phyloP scores from a whole-genome alignment of 2,329 filamentous ascomycete species.

The Neofusicoccum parvum region DNA sequence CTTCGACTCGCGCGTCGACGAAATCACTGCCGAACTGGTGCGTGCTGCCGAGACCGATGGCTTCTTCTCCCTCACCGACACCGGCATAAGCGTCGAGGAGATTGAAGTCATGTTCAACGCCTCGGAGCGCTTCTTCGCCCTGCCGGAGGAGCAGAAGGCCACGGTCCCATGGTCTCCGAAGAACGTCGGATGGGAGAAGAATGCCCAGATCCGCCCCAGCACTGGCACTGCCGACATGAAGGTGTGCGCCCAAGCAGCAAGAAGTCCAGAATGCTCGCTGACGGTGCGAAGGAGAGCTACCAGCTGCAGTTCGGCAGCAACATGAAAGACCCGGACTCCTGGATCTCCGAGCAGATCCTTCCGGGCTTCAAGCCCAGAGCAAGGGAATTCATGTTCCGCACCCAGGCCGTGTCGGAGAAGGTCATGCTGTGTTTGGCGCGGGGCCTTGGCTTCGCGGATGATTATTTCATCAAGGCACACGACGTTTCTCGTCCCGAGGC shows the following conservation, averaged over 20 bases:
- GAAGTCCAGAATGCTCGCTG: too few relatives aligned
- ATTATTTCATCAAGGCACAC: slow-evolving; percentile 60
- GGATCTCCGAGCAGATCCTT: slow-evolving; percentile 53
- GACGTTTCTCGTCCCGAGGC: slow-evolving; percentile 52
- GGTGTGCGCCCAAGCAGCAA: too few relatives aligned
- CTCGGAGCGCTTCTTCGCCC: slow-evolving; percentile 57
- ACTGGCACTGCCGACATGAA: slow-evolving; percentile 60
- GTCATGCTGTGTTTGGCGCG: slow-evolving; percentile 63
- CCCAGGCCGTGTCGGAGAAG: slow-evolving; percentile 56
- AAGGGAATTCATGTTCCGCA: slow-evolving; percentile 57
- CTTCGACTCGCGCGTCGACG: slow-evolving; percentile 55
- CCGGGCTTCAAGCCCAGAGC: slow-evolving; percentile 52
- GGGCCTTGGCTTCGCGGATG: slow-evolving; percentile 58
- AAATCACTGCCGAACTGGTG: slow-evolving; percentile 56
- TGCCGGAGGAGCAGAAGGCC: slow-evolving; percentile 55
- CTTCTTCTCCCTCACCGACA: slow-evolving; percentile 62
- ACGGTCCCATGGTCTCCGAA: slow-evolving; percentile 57
- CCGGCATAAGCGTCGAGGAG: slow-evolving; percentile 53
- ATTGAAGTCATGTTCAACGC: slow-evolving; percentile 56
- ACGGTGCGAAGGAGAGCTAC: slow-evolving; percentile 55
- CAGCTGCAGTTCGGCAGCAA: slow-evolving; percentile 63
- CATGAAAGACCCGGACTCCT: slow-evolving; percentile 49
- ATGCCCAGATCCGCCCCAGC: slow-evolving; percentile 60
- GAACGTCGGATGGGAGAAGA: slow-evolving; percentile 65
- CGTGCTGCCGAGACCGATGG: slow-evolving; percentile 60